Evolutionary conservation across 306 rosid species (phyloP).

Genomic region (Cucumis sativus): DNA sequence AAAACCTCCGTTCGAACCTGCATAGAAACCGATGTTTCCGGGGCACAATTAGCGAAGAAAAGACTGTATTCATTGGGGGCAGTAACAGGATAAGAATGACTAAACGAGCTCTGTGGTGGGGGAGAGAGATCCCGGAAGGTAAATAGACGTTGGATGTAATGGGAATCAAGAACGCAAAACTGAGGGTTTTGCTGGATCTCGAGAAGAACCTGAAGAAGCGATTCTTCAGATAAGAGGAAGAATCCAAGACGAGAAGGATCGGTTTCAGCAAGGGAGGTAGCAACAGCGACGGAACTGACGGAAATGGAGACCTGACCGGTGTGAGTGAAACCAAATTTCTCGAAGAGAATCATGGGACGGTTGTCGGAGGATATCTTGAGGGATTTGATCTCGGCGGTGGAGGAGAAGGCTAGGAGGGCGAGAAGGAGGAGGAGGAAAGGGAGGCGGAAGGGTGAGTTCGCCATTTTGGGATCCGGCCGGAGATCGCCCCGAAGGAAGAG

Average conservation of each 20-base stretch:
- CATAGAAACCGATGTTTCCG: conserved; percentile 58
- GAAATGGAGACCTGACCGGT: conserved; percentile 47
- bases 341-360: conserved; percentile 70
- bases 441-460: conserved; percentile 21
- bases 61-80: conserved; percentile 63
- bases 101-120: conserved; percentile 44
- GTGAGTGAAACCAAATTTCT: conserved; percentile 86
- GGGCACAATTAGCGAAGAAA: conserved; percentile 73
- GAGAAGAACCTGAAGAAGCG: conserved; percentile 62
- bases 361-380: conserved; percentile 48
- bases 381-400: conserved; percentile 72
- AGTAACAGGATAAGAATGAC: conserved; percentile 32
- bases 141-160: conserved; percentile 30
- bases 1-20: conserved; percentile 50
- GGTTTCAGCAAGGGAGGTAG: conserved; percentile 1
- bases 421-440: conserved; percentile 20
- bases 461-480: conserved; percentile 23
- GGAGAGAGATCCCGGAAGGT: conserved; percentile 65
- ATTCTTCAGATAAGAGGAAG: conserved; percentile 74
- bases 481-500: background rate
- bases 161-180: conserved; percentile 67
- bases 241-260: conserved; percentile 59
- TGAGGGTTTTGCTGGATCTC: conserved; percentile 72
- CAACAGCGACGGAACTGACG: conserved; percentile 39
- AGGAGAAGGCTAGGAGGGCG: conserved; percentile 6